Conservation (phyloP, 805 yeast genomes). For the Teunomyces lycoperdinae region DNA sequence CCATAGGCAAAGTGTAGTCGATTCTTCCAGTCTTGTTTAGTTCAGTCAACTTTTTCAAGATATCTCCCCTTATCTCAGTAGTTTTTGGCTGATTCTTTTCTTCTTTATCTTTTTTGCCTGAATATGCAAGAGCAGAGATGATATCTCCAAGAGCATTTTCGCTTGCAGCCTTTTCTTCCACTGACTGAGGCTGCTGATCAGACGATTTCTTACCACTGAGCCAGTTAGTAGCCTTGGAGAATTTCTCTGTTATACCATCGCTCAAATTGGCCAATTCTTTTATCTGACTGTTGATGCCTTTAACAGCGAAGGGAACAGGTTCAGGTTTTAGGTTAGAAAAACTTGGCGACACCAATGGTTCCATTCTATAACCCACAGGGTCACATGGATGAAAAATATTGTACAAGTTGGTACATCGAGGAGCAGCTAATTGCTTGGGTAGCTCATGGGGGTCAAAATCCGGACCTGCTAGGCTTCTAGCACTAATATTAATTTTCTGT, state of each 20-base stretch:
- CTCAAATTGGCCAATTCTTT: slow-evolving; percentile 40
- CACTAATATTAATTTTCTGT: slow-evolving; percentile 56
- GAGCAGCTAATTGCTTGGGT: slow-evolving; percentile 30
- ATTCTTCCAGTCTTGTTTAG: slow-evolving; percentile 75
- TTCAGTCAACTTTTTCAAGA: slow-evolving; percentile 33
- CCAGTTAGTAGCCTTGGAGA: slow-evolving; percentile 40
- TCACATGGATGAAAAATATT: slow-evolving; percentile 89
- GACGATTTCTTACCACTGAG: slow-evolving; percentile 10
- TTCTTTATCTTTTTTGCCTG: slow-evolving; percentile 14
- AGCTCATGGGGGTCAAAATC: slow-evolving; percentile 17
- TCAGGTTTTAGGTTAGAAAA: slow-evolving; percentile 53
- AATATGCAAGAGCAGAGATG: slow-evolving; percentile 23
- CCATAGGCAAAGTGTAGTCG: slow-evolving; percentile 77
- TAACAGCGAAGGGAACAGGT: slow-evolving; percentile 52
- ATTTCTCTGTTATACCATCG: slow-evolving; percentile 34
- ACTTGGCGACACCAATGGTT: slow-evolving; percentile 65
- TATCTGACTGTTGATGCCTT: slow-evolving; percentile 45
- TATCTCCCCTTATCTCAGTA: slow-evolving; percentile 25
- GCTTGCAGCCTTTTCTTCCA: slow-evolving; percentile 14
- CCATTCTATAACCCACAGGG: slow-evolving; percentile 86
- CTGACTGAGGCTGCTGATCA: slow-evolving; percentile 7
- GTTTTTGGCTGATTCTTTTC: slow-evolving; percentile 15
- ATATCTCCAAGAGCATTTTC: slow-evolving; percentile 44
- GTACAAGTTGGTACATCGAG: slow-evolving; percentile 65
- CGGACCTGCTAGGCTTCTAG: slow-evolving; percentile 26